A percentile compares a stretch with the other conserved stretches of the same genome.
phyloP scores from a whole-genome alignment of 306 rosid genomes.

The Calophaca sinica region DNA sequence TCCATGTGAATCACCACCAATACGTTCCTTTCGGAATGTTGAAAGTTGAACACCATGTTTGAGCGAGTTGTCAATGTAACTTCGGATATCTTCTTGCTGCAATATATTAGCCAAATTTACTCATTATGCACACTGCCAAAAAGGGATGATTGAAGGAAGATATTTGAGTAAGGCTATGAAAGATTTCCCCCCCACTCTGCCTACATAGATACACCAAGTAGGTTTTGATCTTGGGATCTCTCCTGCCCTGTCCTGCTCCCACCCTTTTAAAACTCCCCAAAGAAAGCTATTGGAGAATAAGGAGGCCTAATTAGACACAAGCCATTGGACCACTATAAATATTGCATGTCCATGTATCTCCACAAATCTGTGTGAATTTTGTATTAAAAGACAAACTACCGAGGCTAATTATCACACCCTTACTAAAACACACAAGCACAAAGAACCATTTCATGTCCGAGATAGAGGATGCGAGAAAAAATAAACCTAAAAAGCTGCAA shows the following conservation, averaged over 20 bases:
- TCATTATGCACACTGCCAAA: slow-evolving; percentile 25
- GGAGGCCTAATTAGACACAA: slow-evolving; percentile 21
- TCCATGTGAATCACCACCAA: slow-evolving; percentile 93
- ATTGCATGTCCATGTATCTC: slow-evolving; percentile 1
- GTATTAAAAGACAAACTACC: slow-evolving; percentile 24
- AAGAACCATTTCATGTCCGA: slow-evolving; percentile 1
- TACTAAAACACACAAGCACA: slow-evolving; percentile 31
- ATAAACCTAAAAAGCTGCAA: slow-evolving; percentile 24
- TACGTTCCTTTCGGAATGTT: slow-evolving; percentile 89
- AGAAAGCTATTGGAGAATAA: slow-evolving; percentile 28
- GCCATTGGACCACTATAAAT: slow-evolving; percentile 23
- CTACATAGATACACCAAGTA: slow-evolving; percentile 2
- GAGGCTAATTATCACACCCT: slow-evolving; percentile 7
- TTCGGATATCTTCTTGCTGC: slow-evolving; percentile 96
- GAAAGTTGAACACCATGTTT: slow-evolving; percentile 86
- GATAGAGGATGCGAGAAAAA: neutral
- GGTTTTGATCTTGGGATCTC: slow-evolving; percentile 4
- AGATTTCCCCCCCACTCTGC: slow-evolving; percentile 8
- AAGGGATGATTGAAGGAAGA: slow-evolving; percentile 20
- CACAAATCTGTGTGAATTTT: slow-evolving; percentile 10
- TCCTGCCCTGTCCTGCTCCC: neutral
- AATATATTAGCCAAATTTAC: slow-evolving; percentile 52
- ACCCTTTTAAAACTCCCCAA: neutral
- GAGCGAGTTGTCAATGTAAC: slow-evolving; percentile 83
- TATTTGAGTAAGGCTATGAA: slow-evolving; percentile 34